phyloP scores from a whole-genome alignment of 139 green algal species.

The Coelastrella sp. region DNA sequence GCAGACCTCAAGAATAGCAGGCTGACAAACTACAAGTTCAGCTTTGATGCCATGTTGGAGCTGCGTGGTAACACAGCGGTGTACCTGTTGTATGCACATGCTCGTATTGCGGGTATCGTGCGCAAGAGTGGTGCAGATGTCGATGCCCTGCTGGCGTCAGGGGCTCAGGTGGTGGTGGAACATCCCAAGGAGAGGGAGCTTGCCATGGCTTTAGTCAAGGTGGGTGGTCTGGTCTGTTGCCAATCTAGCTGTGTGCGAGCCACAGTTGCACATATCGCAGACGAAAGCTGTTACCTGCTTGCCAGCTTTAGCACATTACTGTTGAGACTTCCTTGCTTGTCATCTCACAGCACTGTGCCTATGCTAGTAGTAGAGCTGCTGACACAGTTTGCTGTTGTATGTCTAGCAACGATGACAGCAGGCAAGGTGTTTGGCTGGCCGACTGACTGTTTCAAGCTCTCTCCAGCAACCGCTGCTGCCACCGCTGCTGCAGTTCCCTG shows the following conservation, averaged over 20 bases:
- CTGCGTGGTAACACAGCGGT: constrained; percentile 97
- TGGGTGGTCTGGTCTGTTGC: too few species aligned
- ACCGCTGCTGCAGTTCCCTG: constrained; percentile 70
- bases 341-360: too few species aligned
- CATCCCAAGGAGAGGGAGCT: constrained; percentile 72
- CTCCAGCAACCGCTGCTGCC: not conserved
- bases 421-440: too few species aligned
- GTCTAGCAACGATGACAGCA: too few species aligned
- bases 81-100: constrained; percentile 98
- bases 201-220: constrained; percentile 51
- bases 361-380: too few species aligned
- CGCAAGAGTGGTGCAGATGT: constrained; percentile 82
- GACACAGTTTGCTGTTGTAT: too few species aligned
- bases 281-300: too few species aligned
- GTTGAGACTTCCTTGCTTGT: too few species aligned
- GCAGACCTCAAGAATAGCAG: constrained; percentile 97
- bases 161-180: constrained; percentile 60
- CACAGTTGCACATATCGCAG: too few species aligned
- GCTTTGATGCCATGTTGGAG: constrained; percentile 95
- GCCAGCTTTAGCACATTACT: too few species aligned
- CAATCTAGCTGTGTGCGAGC: too few species aligned
- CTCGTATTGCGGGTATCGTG: constrained; percentile 89
- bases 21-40: constrained; percentile 97
- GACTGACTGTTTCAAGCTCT: too few species aligned
- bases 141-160: constrained; percentile 58